Percentiles rank a stretch among this genome's conserved stretches.
Conservation (phyloP, 257 asterid genomes). For the Solanum okadae region DNA sequence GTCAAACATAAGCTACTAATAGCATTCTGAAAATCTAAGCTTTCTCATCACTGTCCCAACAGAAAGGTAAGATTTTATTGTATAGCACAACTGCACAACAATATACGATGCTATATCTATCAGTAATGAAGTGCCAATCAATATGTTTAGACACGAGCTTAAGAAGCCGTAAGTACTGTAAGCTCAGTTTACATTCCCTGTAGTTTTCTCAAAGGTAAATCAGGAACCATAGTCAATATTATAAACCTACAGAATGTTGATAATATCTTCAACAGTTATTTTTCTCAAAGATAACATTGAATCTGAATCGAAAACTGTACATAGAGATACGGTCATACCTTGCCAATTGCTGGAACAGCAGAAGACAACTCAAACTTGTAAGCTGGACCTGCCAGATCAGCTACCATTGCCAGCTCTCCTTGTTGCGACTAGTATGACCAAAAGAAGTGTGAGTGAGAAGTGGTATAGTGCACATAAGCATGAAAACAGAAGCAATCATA, state of each 20-base stretch:
- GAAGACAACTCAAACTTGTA: constrained; percentile 63
- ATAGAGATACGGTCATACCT: constrained; percentile 30
- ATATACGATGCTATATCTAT: neutral
- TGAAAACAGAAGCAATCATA: neutral
- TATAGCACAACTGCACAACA: neutral
- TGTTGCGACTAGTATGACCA: constrained; percentile 44
- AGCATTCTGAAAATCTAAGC: neutral
- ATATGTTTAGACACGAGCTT: neutral
- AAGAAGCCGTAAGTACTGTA: neutral
- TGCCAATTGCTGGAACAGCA: constrained; percentile 63
- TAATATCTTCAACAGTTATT: neutral
- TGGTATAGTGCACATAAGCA: neutral
- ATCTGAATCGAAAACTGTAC: neutral
- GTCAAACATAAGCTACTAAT: neutral
- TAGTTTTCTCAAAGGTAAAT: neutral
- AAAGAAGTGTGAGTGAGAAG: constrained; percentile 8
- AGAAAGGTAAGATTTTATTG: neutral
- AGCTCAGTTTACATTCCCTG: neutral
- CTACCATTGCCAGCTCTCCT: constrained; percentile 79
- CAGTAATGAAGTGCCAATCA: neutral
- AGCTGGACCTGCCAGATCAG: constrained; percentile 70
- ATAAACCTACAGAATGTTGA: neutral
- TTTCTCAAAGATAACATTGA: neutral
- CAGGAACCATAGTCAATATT: neutral
- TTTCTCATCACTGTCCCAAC: neutral